These are phyloP conservation scores for Hygrophoropsis aurantiaca DNA, from an alignment of 768 basidiomycete species.

Conservation along the genomic window DNA sequence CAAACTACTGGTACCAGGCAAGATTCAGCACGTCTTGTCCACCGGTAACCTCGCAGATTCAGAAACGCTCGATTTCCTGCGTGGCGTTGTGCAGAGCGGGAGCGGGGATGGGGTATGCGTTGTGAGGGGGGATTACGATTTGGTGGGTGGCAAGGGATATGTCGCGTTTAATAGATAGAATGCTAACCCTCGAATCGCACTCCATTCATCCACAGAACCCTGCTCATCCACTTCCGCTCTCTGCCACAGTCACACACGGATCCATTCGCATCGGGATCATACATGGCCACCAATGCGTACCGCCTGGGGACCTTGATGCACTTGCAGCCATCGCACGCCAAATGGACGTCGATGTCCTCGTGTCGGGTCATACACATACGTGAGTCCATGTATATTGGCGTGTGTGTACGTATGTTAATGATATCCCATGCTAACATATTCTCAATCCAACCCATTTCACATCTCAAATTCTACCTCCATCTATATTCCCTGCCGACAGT, in stretches of 20 bases:
- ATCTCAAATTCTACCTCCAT: not conserved
- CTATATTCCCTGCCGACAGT: constrained; percentile 35
- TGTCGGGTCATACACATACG: constrained; percentile 95
- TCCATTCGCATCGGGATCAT: constrained; percentile 91
- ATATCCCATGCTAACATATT: not conserved
- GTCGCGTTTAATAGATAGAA: not conserved
- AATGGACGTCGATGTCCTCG: constrained; percentile 96
- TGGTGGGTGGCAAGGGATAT: constrained; percentile 48
- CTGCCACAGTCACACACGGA: constrained; percentile 74
- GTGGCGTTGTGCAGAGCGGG: constrained; percentile 92
- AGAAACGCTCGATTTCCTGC: constrained; percentile 95
- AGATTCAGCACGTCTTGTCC: constrained; percentile 96
- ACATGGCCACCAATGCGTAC: constrained; percentile 92
- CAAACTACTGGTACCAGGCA: constrained; percentile 92
- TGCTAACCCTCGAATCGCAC: not conserved
- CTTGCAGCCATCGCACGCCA: constrained; percentile 85
- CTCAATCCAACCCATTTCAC: not conserved
- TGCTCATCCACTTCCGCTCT: constrained; percentile 63
- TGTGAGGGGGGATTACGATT: constrained; percentile 94
- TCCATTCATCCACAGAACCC: constrained; percentile 5
- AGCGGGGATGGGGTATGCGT: too few species aligned
- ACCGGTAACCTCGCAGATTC: constrained; percentile 97
- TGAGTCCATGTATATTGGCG: constrained; percentile 41
- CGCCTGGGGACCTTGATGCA: constrained; percentile 90
- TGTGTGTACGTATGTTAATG: not conserved